Evolutionary conservation across 345 rosid species (phyloP).

Genomic region (Punica granatum): DNA sequence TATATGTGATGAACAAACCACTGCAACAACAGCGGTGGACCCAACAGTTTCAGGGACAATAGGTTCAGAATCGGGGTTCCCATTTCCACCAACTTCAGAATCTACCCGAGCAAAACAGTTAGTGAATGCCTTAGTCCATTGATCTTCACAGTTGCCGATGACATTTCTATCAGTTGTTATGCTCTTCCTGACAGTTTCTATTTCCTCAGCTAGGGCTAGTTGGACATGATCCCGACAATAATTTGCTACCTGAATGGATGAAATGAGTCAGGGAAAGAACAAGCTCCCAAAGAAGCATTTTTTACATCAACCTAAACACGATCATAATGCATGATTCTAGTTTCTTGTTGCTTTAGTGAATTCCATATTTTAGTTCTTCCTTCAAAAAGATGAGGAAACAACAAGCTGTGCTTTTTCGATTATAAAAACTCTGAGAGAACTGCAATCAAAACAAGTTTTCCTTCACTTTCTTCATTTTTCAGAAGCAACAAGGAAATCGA

Average conservation of each 20-base stretch:
- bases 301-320: background rate
- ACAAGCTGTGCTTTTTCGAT: background rate
- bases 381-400: background rate
- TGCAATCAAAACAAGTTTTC: background rate
- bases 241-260: conserved; percentile 64
- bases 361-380: background rate
- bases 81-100: conserved; percentile 65
- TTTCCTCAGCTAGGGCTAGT: conserved; percentile 59
- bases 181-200: conserved; percentile 37
- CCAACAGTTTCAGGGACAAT: conserved; percentile 96
- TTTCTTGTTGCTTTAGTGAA: no score
- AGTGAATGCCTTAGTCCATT: conserved; percentile 70
- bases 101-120: conserved; percentile 73
- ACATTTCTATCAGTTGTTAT: conserved; percentile 28
- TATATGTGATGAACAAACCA: conserved; percentile 78
- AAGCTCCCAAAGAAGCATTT: background rate
- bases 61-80: conserved; percentile 29
- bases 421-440: background rate
- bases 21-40: conserved; percentile 87
- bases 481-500: no score
- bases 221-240: conserved; percentile 74
- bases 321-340: no score
- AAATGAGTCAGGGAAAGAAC: background rate
- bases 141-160: conserved; percentile 57
- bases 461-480: background rate